Percentiles rank a stretch among this genome's conserved stretches.
These are phyloP conservation scores for Apiospora saccharicola DNA, from an alignment of 2,329 filamentous ascomycete genomes.

Conservation along the genomic window DNA sequence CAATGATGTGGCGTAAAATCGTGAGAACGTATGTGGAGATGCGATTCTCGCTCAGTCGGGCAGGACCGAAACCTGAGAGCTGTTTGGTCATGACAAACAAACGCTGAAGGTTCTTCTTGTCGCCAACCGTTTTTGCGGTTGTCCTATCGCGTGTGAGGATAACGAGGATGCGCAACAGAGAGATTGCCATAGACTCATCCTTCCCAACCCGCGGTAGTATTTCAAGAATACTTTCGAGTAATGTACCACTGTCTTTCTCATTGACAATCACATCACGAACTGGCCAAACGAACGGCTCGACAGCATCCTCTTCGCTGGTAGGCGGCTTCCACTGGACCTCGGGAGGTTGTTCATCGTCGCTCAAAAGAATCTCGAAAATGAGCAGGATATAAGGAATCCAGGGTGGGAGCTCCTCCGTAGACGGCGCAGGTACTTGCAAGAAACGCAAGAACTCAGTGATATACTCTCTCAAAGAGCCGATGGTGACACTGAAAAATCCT, in stretches of 20 bases:
- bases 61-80: conserved; percentile 78
- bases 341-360: conserved; percentile 83
- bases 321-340: conserved; percentile 75
- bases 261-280: conserved; percentile 69
- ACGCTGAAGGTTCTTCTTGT: conserved; percentile 88
- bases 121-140: conserved; percentile 78
- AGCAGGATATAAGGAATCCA: conserved; percentile 93
- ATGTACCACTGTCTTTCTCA: conserved; percentile 68
- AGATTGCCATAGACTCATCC: conserved; percentile 83
- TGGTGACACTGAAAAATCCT: conserved; percentile 78
- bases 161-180: conserved; percentile 82
- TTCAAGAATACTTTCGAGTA: conserved; percentile 82
- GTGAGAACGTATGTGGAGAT: conserved; percentile 75
- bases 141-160: conserved; percentile 83
- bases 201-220: conserved; percentile 88
- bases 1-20: conserved; percentile 89
- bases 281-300: conserved; percentile 64
- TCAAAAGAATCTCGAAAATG: conserved; percentile 88
- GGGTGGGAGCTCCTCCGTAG: conserved; percentile 80
- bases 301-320: conserved; percentile 54
- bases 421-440: conserved; percentile 73
- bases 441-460: conserved; percentile 80
- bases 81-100: conserved; percentile 97
- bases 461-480: conserved; percentile 78
- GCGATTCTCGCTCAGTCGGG: conserved; percentile 68